phyloP scores from a whole-genome alignment of 208 protist genomes.

The Crithidia bombi region DNA sequence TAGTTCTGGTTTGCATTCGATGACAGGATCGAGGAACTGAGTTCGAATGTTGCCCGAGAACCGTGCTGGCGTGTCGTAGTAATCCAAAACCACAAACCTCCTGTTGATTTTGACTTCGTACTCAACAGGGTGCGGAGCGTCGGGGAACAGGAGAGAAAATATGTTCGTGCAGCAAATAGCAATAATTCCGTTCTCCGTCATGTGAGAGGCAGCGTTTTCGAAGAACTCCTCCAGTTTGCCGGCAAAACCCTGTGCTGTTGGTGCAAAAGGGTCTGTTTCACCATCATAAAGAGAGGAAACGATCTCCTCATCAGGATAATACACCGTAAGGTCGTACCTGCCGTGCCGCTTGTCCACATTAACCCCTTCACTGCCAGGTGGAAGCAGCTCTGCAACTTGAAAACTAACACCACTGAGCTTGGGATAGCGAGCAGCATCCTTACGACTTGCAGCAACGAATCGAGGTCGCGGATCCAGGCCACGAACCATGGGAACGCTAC shows the following conservation, averaged over 20 bases:
- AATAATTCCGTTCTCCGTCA: conserved; percentile 79
- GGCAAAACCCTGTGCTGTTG: conserved; percentile 51
- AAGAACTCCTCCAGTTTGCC: conserved; percentile 88
- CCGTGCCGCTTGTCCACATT: conserved; percentile 5
- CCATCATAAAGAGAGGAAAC: conserved; percentile 44
- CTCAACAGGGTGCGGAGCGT: conserved; percentile 80
- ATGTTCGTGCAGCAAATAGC: conserved; percentile 87
- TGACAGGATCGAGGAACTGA: conserved; percentile 29
- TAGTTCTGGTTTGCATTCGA: conserved; percentile 29
- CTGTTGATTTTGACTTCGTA: conserved; percentile 90
- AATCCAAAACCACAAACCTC: conserved; percentile 90
- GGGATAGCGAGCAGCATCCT: conserved; percentile 47
- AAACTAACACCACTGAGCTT: conserved; percentile 72
- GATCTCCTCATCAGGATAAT: conserved; percentile 80
- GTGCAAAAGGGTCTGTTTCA: conserved; percentile 51
- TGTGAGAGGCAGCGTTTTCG: conserved; percentile 56
- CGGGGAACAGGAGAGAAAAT: conserved; percentile 65
- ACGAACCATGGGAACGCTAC: conserved; percentile 82
- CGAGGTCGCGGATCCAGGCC: conserved; percentile 73
- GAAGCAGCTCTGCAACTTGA: conserved; percentile 76
- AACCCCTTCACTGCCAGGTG: neutral
- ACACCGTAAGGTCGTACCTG: conserved; percentile 79
- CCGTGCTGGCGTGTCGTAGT: conserved; percentile 82
- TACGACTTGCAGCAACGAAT: conserved; percentile 52
- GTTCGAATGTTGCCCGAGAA: conserved; percentile 38